Evolutionary conservation across 768 basidiomycete species (phyloP), one percentile per base, ranked within the genome.

Genomic region (Mycena latifolia): DNA sequence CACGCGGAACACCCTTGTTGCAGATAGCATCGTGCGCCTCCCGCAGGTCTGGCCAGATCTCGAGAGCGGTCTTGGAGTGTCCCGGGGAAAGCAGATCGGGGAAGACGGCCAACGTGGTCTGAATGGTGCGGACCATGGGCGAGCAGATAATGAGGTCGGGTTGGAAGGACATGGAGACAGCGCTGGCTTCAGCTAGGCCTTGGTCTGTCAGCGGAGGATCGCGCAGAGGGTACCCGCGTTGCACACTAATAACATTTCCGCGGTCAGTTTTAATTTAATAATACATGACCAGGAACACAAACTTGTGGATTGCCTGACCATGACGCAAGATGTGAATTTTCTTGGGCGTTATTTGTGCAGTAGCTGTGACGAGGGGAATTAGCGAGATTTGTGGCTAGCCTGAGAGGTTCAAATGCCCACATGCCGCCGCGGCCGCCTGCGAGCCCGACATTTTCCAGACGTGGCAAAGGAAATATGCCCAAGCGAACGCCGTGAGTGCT

Each of bases 121-220:
- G 67, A 25, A 71, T 71, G 27, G 70, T 67, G 33, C 70, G 67
- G 14, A 53, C 55, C 70, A 71, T 71, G 10, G 70, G 70, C 14
- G 70, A 71, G 18, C 67, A 69, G 47, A 71, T 66, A 14, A 71
- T 63, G 51, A 71, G 67, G 33, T 71, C 70, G 1, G 70, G 70
- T 17, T 52, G 47, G 54, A 71, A 68, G 35, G 10, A 20, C 11
- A 65, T 20, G 27, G 31, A 22, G 10, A 65, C 53, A 2, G 27
- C 28, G 29, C 55, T 6, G 27, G 70, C 67, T 62, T 71, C 63
- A 39, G 39, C 58, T 11, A 69, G 33, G 27, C 70, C 70, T 24
- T 57, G 63, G 20, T 61, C 67, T 11, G 70, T 71, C 10, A 71
- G 63, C 10, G 70, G 70, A 12, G 70, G 70, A 31, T 71, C 70